Evolutionary conservation across 805 yeast genomes (phyloP).

Genomic region (Limtongozyma cylindracea): DNA sequence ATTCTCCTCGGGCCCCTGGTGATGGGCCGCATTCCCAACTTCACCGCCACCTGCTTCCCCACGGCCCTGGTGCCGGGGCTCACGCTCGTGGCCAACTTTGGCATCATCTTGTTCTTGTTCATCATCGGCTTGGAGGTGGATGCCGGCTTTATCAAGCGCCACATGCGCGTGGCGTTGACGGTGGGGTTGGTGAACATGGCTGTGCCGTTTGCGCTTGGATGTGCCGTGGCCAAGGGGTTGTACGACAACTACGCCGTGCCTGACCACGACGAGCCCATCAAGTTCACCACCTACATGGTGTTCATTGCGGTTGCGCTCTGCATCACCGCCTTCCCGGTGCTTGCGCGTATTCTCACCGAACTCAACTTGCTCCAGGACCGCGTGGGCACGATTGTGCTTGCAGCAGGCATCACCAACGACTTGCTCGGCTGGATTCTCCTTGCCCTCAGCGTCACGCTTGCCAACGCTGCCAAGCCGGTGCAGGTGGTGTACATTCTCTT

Average conservation of each 20-base stretch:
- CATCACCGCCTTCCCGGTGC: constrained; percentile 69
- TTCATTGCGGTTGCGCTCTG: constrained; percentile 69
- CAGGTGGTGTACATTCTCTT: constrained; percentile 45
- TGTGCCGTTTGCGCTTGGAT: constrained; percentile 61
- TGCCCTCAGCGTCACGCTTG: constrained; percentile 53
- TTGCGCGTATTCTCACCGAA: constrained; percentile 58
- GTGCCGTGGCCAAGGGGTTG: constrained; percentile 42
- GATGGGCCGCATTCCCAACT: constrained; percentile 44
- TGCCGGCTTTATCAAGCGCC: constrained; percentile 30
- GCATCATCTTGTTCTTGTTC: constrained; percentile 50
- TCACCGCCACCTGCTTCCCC: constrained; percentile 42
- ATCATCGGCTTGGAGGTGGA: constrained; percentile 67
- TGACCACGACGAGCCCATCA: constrained; percentile 8
- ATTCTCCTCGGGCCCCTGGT: constrained; percentile 55
- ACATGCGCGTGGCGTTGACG: constrained; percentile 30
- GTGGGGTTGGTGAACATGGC: constrained; percentile 57
- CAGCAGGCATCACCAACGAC: constrained; percentile 68
- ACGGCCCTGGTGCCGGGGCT: constrained; percentile 32
- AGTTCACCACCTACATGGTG: constrained; percentile 54
- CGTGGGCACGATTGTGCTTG: constrained; percentile 46
- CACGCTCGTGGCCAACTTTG: constrained; percentile 45
- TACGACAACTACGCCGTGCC: constrained; percentile 24
- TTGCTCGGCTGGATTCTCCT: constrained; percentile 61
- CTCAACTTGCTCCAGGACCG: constrained; percentile 43
- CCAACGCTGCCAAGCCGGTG: constrained; percentile 45